phyloP scores from a whole-genome alignment of 352 stramenopile genomes.

The Pythium graminicola region DNA sequence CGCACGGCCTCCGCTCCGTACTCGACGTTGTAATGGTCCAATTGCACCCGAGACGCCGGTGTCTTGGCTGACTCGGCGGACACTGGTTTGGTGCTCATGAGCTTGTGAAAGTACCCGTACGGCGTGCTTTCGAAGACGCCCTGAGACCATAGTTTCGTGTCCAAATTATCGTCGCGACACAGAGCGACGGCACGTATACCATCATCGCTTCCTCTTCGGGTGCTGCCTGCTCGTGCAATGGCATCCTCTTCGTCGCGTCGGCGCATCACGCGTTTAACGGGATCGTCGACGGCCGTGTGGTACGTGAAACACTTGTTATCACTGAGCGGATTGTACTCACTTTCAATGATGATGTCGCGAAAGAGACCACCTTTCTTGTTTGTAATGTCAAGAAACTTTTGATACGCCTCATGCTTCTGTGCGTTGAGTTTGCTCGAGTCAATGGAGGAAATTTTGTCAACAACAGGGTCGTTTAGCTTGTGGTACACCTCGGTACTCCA shows the following conservation, averaged over 20 bases:
- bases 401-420: constrained; percentile 56
- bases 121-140: constrained; percentile 71
- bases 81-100: constrained; percentile 52
- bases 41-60: constrained; percentile 53
- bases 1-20: constrained; percentile 33
- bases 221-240: constrained; percentile 40
- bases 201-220: background rate
- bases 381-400: constrained; percentile 73
- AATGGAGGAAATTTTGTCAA: constrained; percentile 44
- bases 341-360: constrained; percentile 81
- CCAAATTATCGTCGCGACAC: constrained; percentile 57
- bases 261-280: constrained; percentile 52
- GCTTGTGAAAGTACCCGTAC: constrained; percentile 83
- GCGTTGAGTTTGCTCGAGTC: constrained; percentile 33
- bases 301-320: constrained; percentile 54
- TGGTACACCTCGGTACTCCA: constrained; percentile 60
- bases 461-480: constrained; percentile 64
- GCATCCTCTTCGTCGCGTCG: constrained; percentile 62
- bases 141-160: constrained; percentile 70
- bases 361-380: constrained; percentile 79
- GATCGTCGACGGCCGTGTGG: constrained; percentile 48
- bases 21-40: constrained; percentile 72
- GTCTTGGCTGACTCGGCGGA: constrained; percentile 36
- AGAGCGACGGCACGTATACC: background rate
- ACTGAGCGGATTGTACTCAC: constrained; percentile 73